phyloP scores from a whole-genome alignment of 441 rosid genomes.

The Gossypium schwendimanii region DNA sequence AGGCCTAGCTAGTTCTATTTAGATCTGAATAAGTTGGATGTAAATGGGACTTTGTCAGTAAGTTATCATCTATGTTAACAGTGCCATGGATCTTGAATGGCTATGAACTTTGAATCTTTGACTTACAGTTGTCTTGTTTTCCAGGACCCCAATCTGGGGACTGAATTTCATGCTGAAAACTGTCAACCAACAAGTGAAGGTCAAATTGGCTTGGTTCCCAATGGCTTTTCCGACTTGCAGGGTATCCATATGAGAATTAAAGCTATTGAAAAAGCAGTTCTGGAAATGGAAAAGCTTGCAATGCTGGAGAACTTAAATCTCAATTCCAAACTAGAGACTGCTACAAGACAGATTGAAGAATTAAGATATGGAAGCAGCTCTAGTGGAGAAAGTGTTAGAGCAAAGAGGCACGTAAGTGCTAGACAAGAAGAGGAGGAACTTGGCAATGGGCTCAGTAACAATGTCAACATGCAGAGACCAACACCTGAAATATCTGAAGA shows the following conservation, averaged over 20 bases:
- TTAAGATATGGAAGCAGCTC: constrained; percentile 32
- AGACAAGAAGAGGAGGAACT: constrained; percentile 23
- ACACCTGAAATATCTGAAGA: constrained; percentile 38
- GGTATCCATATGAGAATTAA: constrained; percentile 48
- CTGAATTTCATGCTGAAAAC: constrained; percentile 25
- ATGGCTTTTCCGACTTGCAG: constrained; percentile 40
- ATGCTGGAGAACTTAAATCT: constrained; percentile 37
- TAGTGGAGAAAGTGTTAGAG: constrained; percentile 19
- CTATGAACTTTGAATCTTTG: not conserved
- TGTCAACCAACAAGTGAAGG: constrained; percentile 26
- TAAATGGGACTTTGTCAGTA: not conserved
- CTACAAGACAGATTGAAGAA: constrained; percentile 49
- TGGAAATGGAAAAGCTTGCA: constrained; percentile 52
- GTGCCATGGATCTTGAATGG: not conserved
- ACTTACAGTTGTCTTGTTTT: constrained; percentile 6
- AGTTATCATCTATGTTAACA: not conserved
- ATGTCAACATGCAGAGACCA: constrained; percentile 28
- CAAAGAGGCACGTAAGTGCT: constrained; percentile 22
- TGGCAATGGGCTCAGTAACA: constrained; percentile 10
- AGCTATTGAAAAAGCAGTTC: constrained; percentile 55
- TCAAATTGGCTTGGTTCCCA: constrained; percentile 16
- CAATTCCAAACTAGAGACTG: constrained; percentile 45
- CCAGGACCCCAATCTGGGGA: constrained; percentile 36
- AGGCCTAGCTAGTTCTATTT: constrained; percentile 6
- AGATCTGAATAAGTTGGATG: not conserved